These are phyloP conservation scores for Zalaria sp. DNA, from an alignment of 2,329 filamentous ascomycete genomes.

Conservation along the genomic window DNA sequence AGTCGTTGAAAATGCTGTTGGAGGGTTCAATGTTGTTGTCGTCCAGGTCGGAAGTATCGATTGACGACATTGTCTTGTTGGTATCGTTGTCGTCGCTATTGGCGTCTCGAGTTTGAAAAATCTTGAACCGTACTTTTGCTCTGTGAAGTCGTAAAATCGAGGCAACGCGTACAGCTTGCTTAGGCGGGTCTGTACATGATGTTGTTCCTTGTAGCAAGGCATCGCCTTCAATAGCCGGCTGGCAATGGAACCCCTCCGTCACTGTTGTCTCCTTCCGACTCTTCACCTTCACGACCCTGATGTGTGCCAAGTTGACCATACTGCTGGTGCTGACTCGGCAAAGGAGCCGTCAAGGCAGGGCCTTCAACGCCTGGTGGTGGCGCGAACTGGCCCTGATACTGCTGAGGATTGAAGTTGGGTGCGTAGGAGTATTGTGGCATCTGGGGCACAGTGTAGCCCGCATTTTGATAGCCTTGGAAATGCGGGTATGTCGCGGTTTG, in stretches of 20 bases:
- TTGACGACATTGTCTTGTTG: no score
- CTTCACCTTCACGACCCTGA: conserved; percentile 1
- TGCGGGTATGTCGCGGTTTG: conserved; percentile 12
- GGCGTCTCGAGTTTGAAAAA: no score
- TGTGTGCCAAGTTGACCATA: background rate
- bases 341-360: background rate
- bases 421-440: conserved; percentile 11
- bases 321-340: conserved; percentile 1
- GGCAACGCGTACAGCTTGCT: no score
- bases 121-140: background rate
- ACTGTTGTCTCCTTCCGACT: conserved; percentile 7
- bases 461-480: conserved; percentile 10
- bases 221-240: conserved; percentile 6
- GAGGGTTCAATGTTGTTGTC: no score
- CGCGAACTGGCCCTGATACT: background rate
- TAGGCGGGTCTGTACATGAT: background rate
- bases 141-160: background rate
- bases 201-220: background rate
- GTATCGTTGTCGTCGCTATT: no score
- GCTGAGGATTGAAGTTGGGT: conserved; percentile 1
- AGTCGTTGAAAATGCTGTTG: no score
- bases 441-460: conserved; percentile 10
- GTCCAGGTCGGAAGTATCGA: no score
- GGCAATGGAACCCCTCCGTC: conserved; percentile 9
- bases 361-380: background rate